Evolutionary conservation across 2,329 filamentous ascomycete species (phyloP).

Genomic region (Macrophomina tecta): DNA sequence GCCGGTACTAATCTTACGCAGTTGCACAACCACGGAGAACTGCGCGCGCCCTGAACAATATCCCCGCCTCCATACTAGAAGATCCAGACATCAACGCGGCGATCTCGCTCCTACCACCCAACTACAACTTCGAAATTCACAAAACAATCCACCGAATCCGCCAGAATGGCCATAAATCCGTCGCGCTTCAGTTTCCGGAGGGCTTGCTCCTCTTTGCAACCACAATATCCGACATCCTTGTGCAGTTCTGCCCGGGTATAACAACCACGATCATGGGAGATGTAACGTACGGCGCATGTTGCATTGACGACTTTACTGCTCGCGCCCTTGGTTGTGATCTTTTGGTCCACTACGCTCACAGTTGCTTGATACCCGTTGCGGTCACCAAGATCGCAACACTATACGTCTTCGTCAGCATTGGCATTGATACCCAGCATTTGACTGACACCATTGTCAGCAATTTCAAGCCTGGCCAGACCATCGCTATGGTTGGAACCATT

Average conservation of each 20-base stretch:
- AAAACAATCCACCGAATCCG: constrained; percentile 97
- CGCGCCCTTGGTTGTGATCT: constrained; percentile 92
- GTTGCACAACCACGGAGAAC: constrained; percentile 74
- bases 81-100: constrained; percentile 86
- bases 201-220: constrained; percentile 94
- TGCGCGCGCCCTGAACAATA: constrained; percentile 85
- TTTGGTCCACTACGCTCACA: constrained; percentile 95
- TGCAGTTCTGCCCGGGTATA: constrained; percentile 88
- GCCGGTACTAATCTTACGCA: constrained; percentile 44
- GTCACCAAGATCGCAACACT: constrained; percentile 96
- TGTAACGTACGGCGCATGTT: constrained; percentile 97
- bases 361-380: constrained; percentile 93
- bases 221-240: constrained; percentile 95
- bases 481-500: constrained; percentile 95
- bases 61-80: constrained; percentile 84
- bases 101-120: constrained; percentile 84
- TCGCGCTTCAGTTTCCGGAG: constrained; percentile 97
- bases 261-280: constrained; percentile 99
- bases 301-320: constrained; percentile 97
- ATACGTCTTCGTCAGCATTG: constrained; percentile 98
- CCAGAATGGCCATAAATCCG: constrained; percentile 75
- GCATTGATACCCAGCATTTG: constrained; percentile 88
- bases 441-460: constrained; percentile 87
- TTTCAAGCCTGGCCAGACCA: constrained; percentile 81
- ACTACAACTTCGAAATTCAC: constrained; percentile 98